These are phyloP conservation scores for Nepenthes alata DNA, from an alignment of 179 eudicot genomes.

Conservation along the genomic window DNA sequence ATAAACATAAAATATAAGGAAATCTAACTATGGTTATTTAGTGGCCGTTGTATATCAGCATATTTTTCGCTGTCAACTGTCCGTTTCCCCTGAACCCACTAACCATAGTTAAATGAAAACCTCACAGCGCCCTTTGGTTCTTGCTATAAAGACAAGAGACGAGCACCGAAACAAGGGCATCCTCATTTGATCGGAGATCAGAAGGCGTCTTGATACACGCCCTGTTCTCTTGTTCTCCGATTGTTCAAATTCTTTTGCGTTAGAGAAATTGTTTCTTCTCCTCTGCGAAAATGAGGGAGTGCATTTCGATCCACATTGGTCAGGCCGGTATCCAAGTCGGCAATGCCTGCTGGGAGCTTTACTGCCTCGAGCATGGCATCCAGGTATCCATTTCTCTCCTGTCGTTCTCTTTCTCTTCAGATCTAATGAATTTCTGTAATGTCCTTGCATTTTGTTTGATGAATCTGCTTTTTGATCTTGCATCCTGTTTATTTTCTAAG, in stretches of 20 bases:
- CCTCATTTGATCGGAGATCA: neutral
- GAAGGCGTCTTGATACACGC: conserved; percentile 38
- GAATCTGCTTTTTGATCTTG: too few relatives aligned
- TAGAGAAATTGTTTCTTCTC: conserved; percentile 19
- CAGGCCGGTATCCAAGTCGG: conserved; percentile 47
- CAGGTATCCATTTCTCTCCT: conserved; percentile 11
- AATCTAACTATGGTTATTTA: too few relatives aligned
- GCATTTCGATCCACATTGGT: conserved; percentile 11
- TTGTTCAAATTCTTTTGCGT: conserved; percentile 6
- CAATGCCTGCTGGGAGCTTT: conserved; percentile 43
- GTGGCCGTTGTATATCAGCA: too few relatives aligned
- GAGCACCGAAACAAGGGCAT: neutral
- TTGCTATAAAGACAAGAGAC: too few relatives aligned
- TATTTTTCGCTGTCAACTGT: too few relatives aligned
- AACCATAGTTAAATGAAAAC: too few relatives aligned
- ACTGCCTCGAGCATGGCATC: conserved; percentile 42
- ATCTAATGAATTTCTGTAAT: neutral
- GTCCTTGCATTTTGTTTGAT: neutral
- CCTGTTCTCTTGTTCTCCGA: neutral
- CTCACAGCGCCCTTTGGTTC: too few relatives aligned
- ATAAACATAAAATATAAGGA: too few relatives aligned
- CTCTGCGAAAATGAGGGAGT: conserved; percentile 10
- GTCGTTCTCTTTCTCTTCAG: neutral
- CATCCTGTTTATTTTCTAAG: too few relatives aligned
- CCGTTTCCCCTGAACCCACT: too few relatives aligned